Evolutionary conservation across 1,284 basidiomycete genomes (phyloP).

Genomic region (Tylopilus sp.): DNA sequence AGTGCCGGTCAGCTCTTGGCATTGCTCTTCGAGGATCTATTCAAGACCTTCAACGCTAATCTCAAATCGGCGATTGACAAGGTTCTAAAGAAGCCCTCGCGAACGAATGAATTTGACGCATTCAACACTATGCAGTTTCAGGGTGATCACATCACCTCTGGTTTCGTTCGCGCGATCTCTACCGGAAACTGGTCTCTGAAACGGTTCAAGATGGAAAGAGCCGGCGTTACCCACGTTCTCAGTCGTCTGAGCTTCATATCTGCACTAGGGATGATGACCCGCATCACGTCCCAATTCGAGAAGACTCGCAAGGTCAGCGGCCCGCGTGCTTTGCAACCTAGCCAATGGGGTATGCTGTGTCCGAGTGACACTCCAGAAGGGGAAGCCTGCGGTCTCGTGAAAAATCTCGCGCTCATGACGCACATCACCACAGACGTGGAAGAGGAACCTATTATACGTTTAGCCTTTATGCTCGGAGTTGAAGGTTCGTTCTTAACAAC

Average conservation of each 20-base stretch:
- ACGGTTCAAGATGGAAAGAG: constrained; percentile 99
- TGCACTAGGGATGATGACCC: constrained; percentile 99
- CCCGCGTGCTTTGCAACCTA: constrained; percentile 96
- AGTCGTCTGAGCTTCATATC: constrained; percentile 97
- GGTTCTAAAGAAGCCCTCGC: constrained; percentile 96
- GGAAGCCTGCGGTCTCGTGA: constrained; percentile 98
- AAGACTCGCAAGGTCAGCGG: constrained; percentile 99
- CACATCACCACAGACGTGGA: constrained; percentile 99
- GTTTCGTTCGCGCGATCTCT: constrained; percentile 98
- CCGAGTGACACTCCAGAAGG: constrained; percentile 99
- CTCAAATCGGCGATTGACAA: constrained; percentile 98
- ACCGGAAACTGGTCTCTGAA: constrained; percentile 99
- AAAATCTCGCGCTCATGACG: constrained; percentile 99
- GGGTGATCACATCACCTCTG: constrained; percentile 95
- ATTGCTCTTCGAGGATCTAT: constrained; percentile 96
- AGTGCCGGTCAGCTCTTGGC: constrained; percentile 98
- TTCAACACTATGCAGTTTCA: constrained; percentile 95
- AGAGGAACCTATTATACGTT: constrained; percentile 91
- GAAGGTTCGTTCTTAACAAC: constrained; percentile 71
- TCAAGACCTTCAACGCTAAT: constrained; percentile 99
- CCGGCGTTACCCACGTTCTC: constrained; percentile 98
- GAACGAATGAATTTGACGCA: constrained; percentile 96
- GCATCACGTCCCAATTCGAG: constrained; percentile 98
- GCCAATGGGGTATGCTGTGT: constrained; percentile 99
- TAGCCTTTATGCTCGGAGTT: constrained; percentile 95